Base-by-base conservation (phyloP, 768 basidiomycete species). In the Gelatoporia subvermispora region DNA sequence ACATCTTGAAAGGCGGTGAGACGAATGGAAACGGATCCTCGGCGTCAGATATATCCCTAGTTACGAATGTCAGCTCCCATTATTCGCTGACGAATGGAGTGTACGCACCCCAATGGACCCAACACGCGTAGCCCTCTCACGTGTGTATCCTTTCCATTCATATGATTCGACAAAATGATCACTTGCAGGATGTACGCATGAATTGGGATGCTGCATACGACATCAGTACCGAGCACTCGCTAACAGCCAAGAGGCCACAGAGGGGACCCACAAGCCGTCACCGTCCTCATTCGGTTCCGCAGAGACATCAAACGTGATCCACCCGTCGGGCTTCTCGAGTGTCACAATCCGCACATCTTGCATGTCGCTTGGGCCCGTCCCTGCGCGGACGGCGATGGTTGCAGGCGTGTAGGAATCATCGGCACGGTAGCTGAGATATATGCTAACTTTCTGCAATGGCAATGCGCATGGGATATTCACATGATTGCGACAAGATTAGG, bases 141-240 rank as follows among this genome's bases (percentile, higher is more conserved):
- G 69, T 99, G 96, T 8, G 96, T 98, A 67, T 99, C 96, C 64
- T 98, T 98, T 5, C 96, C 96, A 58, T 94, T 97, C 85, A 96
- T 87, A 62, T 98, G 93, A 62, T 98, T 99, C 18, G 87, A 83
- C 13, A 93, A 74, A 42, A 99, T 79, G 50, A 94, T 85, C 37
- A 98, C 75, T 64, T 98, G 93, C 2, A 99, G 68, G 9, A 97
- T 81, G 60, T 95, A 93, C 2, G 91, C 89, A 54, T 87, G 81
- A 11, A 97, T 79, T 0, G 93, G 87, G 63, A 86, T 90, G 49
- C 93, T 95, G 59, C 8, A 35, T 21, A 15, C 21, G 2, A 20
- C 23, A 17, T 22, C 16, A 21, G 42, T 39, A 20, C 11, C 35
- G 20, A 28, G 22, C 34, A 39, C 2, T 41, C 13, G n/a, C 23